Evolutionary conservation across 805 yeast genomes (phyloP), one percentile per base, ranked within the genome.

Genomic region (Ogataea siamensis): DNA sequence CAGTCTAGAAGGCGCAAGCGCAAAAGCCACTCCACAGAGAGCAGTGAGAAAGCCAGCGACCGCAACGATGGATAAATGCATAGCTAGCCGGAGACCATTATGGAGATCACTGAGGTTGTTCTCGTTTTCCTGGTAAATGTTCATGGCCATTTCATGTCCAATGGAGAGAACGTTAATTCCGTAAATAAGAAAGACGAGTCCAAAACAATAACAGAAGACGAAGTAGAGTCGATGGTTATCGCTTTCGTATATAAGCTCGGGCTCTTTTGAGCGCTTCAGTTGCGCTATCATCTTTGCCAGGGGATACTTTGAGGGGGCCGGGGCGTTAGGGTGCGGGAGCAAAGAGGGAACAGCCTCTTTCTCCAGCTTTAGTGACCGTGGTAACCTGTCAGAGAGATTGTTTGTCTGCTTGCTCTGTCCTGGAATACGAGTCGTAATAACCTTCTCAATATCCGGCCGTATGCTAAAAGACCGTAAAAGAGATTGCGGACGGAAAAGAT

Each of bases 151-250:
- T 7, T 45, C 53, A 12, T 38, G 45, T 3, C 67, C 67, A 32
- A 64, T 62, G 13, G 55, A 37, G 5, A 56, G 51, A 6, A 61
- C 61, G 43, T 64, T 76, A 32, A 82, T 57, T 5, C 83, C 85
- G 57, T 86, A 86, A n/a, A 82, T 68, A 2, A 83, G 67, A 50
- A 83, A 76, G 8, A 81, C 78, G 25, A 84, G 63, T 0, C 88
- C 86, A 53, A 82, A 70, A 30, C 85, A 77, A 45, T 80, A 76
- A 55, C 85, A 75, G 14, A 78, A 73, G 8, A 84, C 64, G 57
- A 85, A 86, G 58, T 85, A 87, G 21, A 84, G 66, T 40, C 83
- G 67, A 55, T 87, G 95, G 0, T 93, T 85, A 60, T 87, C 95
- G 17, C 88, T 78, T 66, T 85, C 91, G 60, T 86, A 87, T 29